Conservation (phyloP, 345 rosid genomes). For the Sisymbrium irio region DNA sequence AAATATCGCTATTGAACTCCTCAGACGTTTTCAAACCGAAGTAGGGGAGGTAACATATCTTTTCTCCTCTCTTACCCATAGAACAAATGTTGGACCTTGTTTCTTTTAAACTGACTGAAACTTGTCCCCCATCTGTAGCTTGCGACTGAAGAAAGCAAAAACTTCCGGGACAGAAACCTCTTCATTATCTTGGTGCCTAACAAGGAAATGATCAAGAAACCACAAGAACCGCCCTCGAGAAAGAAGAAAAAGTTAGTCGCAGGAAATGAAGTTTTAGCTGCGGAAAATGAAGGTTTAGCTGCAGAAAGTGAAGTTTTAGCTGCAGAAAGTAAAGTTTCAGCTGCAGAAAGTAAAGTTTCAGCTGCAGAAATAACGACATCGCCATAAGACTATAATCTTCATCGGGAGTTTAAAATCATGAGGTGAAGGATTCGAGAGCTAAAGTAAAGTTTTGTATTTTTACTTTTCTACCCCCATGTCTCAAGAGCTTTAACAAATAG, state of each 20-base stretch:
- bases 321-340: slow-evolving; percentile 43
- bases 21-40: slow-evolving; percentile 79
- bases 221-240: slow-evolving; percentile 64
- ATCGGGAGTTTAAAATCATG: not conserved
- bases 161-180: slow-evolving; percentile 66
- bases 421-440: slow-evolving; percentile 10
- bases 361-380: not conserved
- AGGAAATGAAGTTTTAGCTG: slow-evolving; percentile 45
- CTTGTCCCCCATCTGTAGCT: slow-evolving; percentile 44
- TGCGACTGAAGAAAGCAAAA: slow-evolving; percentile 87
- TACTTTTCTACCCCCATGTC: slow-evolving; percentile 15
- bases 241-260: slow-evolving; percentile 50
- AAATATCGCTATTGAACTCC: slow-evolving; percentile 82
- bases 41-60: slow-evolving; percentile 70
- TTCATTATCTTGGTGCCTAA: slow-evolving; percentile 81
- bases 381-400: not conserved
- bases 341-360: slow-evolving; percentile 33
- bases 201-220: slow-evolving; percentile 62
- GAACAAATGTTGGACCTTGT: not conserved
- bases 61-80: not conserved
- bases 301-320: slow-evolving; percentile 43
- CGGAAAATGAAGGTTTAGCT: slow-evolving; percentile 48
- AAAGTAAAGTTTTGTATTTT: slow-evolving; percentile 37
- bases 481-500: slow-evolving; percentile 29
- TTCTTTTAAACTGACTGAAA: slow-evolving; percentile 15